Evolutionary conservation across 352 stramenopile genomes (phyloP).

Genomic region (Halophytophthora polymorphica): DNA sequence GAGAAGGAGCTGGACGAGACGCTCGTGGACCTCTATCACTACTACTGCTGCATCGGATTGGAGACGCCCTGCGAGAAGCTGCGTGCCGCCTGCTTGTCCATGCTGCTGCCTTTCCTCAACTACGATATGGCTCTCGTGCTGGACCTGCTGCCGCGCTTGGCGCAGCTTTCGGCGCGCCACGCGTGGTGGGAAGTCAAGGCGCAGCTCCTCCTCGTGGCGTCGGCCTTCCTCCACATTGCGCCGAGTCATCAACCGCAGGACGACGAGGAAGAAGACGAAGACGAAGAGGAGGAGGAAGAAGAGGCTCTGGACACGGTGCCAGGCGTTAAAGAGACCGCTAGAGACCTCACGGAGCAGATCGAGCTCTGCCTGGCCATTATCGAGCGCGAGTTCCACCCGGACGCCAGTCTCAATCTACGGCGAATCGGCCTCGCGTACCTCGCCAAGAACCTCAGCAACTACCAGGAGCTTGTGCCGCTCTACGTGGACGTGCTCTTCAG

Average conservation of each 20-base stretch:
- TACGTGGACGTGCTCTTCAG: conserved; percentile 78
- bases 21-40: conserved; percentile 81
- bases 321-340: conserved; percentile 6
- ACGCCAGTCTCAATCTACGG: conserved; percentile 49
- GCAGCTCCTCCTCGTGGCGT: conserved; percentile 66
- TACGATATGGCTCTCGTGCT: conserved; percentile 47
- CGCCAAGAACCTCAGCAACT: conserved; percentile 49
- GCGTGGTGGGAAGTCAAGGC: conserved; percentile 87
- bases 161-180: conserved; percentile 50
- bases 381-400: conserved; percentile 69
- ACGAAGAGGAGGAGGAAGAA: background rate
- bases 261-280: conserved; percentile 12
- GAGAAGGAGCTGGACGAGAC: conserved; percentile 68
- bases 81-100: conserved; percentile 70
- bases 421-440: conserved; percentile 59
- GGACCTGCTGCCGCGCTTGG: conserved; percentile 63
- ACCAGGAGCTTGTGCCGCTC: conserved; percentile 74
- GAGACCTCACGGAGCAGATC: conserved; percentile 64
- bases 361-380: conserved; percentile 68
- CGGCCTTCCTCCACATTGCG: conserved; percentile 47
- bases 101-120: conserved; percentile 45
- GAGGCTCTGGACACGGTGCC: conserved; percentile 3
- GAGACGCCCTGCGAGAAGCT: conserved; percentile 73
- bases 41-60: conserved; percentile 85
- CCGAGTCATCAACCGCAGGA: conserved; percentile 10